phyloP scores from a whole-genome alignment of 1,139 yeast species.

The Kazachstania sp. region DNA sequence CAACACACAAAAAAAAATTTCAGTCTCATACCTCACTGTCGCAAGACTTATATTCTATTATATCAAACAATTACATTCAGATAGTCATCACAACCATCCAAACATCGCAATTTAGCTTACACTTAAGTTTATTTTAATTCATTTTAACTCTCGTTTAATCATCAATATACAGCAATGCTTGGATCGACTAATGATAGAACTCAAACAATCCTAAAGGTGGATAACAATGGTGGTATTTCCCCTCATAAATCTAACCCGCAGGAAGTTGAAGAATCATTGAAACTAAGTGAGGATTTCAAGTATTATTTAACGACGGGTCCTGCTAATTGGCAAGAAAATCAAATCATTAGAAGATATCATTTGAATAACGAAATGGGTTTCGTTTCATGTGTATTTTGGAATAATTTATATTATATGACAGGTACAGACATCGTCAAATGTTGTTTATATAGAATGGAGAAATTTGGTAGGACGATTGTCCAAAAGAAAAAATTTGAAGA shows the following conservation, averaged over 20 bases:
- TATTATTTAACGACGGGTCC: conserved; percentile 89
- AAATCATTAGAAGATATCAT: conserved; percentile 77
- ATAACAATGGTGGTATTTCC: conserved; percentile 4
- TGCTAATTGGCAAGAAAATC: conserved; percentile 86
- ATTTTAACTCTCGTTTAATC: background rate
- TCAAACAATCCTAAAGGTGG: conserved; percentile 10
- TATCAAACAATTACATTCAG: too few species aligned
- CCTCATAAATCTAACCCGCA: conserved; percentile 7
- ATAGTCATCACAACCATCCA: too few species aligned
- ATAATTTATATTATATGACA: conserved; percentile 78
- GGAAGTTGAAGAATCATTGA: conserved; percentile 42
- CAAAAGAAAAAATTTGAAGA: conserved; percentile 95
- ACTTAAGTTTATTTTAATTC: background rate
- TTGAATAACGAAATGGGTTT: conserved; percentile 84
- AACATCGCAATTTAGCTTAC: too few species aligned
- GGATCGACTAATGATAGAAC: conserved; percentile 7
- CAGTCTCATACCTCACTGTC: too few species aligned
- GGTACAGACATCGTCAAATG: conserved; percentile 96
- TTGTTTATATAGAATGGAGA: conserved; percentile 79
- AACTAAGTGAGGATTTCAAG: conserved; percentile 67
- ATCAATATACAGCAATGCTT: background rate
- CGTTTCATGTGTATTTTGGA: conserved; percentile 90
- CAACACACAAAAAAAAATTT: too few species aligned
- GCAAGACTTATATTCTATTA: too few species aligned
- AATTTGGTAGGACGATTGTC: conserved; percentile 75